These are phyloP conservation scores for Parastagonospora nodorum DNA, from an alignment of 2,329 filamentous ascomycete genomes.

Conservation along the genomic window DNA sequence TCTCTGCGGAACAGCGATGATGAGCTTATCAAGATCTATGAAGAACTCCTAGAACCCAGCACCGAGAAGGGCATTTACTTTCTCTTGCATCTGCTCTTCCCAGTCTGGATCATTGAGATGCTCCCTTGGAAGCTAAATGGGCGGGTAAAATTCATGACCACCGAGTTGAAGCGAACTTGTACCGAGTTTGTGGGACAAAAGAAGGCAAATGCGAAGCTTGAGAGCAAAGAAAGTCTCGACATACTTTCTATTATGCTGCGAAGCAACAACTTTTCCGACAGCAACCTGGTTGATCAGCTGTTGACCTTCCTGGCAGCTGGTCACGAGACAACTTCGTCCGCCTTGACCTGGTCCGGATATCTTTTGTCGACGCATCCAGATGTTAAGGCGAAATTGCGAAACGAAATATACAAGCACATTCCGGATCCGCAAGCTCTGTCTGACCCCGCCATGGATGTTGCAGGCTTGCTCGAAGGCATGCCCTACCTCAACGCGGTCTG, in stretches of 20 bases:
- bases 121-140: constrained; percentile 57
- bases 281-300: constrained; percentile 59
- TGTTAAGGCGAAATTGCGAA: constrained; percentile 68
- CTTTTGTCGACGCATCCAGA: constrained; percentile 69
- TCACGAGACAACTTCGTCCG: constrained; percentile 78
- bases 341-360: constrained; percentile 77
- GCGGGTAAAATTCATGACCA: constrained; percentile 45
- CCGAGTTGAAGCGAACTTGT: constrained; percentile 50
- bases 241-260: constrained; percentile 57
- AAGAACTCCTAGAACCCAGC: constrained; percentile 53
- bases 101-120: constrained; percentile 44
- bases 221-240: constrained; percentile 44
- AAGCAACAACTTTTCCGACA: constrained; percentile 58
- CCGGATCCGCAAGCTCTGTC: constrained; percentile 48
- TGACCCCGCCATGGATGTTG: constrained; percentile 29
- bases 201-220: constrained; percentile 45
- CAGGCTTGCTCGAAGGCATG: constrained; percentile 49
- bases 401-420: constrained; percentile 68
- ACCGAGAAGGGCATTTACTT: constrained; percentile 55
- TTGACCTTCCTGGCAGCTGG: constrained; percentile 62
- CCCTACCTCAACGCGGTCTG: constrained; percentile 54
- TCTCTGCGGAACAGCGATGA: constrained; percentile 49
- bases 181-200: constrained; percentile 56
- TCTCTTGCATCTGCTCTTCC: constrained; percentile 46
- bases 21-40: constrained; percentile 49